Base-by-base conservation (phyloP, 2,329 filamentous ascomycete genomes). In the Zarea fungicola region DNA sequence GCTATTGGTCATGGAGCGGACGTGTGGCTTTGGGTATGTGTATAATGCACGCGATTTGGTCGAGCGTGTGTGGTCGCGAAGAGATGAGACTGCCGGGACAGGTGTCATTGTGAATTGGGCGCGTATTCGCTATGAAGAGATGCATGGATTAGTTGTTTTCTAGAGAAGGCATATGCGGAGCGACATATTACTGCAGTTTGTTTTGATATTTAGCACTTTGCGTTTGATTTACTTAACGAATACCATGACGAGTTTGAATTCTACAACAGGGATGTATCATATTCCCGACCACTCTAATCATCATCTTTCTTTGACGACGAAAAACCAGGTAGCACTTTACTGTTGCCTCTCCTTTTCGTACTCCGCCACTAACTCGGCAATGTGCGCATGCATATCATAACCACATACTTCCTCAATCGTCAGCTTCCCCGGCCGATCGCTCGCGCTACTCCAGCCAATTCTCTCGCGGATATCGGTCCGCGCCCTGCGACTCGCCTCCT, bases 391-490 rank as follows among this genome's bases (percentile, higher is more conserved):
- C 51, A 52, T 40, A 47, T 68, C 72, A 63, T 69, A 76, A 65
- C 65, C 66, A 53, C 82, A 82, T 74, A 83, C 81, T 58, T 83
- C 78, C 51, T 81, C 76, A 44, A 83, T 81, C 0, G 78, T 82
- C 48, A 83, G 57, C 58, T 79, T 80, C 14, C 73, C 68, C 50
- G 68, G 72, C 56, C 78, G 71, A 49, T 81, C 72, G 45, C 73
- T 70, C 1, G 81, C 78, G 54, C 75, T 77, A 59, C 81, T 82
- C 3, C 67, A 69, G 3, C 75, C 76, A 49, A 79, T 80, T 11
- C 76, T 65, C 58, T 78, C 77, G 42, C 74, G 75, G 49, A 80
- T 77, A 52, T 81, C 78, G 44, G 73, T 68, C n/a, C 70, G 67
- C 1, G 76, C 77, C 53, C 72, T 71, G 2, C 71, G 71, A 34